Base-by-base conservation (phyloP, 163 green algal species). In the Scenedesmus sp. region DNA sequence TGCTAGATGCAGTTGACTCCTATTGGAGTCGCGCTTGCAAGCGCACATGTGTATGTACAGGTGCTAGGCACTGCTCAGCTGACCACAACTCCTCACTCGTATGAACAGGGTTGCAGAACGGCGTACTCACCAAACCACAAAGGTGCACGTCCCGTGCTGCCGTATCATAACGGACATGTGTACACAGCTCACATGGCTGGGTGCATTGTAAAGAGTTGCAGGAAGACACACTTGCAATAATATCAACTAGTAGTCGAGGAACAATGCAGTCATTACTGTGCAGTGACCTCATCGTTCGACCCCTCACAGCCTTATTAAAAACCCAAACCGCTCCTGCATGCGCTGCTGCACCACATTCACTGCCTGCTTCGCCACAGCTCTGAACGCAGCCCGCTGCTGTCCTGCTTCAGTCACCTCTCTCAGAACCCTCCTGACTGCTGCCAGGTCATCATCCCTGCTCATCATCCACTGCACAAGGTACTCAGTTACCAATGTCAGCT, bases 381-480 rank as follows among this genome's bases (percentile, higher is more conserved):
- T 56, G 13, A 68, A 73, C 40, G 35, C 51, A 7, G 44, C 18
- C 26, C 13, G 22, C 7, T n/a, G 30, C 44, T 49, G 22, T 26
- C 61, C 35, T 6, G 37, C 46, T 16, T 65, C 49, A 40, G 40
- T 9, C 61, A 92, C 65, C 15, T 20, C 30, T 30, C 65, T 49
- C 68, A 89, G 51, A 40, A 76, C 33, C 26, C 15, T 42, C 30
- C 44, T 43, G 7, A 89, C 61, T 30, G 12, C 42, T 12, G 20
- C 46, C 81, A 92, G 35, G 81, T 92, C 88, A 76, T 44, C 18
- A 16, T 80, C 88, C 13, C 16, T 16, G 13, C 12, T 33, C 2
- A 26, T 15, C 44, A 85, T 1, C 88, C 88, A 92, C 79, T 89
- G 88, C n/a, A 44, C 81, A 37, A 92, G 44, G 0, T 83, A 84